Percentiles rank a stretch among this genome's conserved stretches.
phyloP scores from a whole-genome alignment of 495 filamentous ascomycete genomes.

The Sabuloglossum arenarium region DNA sequence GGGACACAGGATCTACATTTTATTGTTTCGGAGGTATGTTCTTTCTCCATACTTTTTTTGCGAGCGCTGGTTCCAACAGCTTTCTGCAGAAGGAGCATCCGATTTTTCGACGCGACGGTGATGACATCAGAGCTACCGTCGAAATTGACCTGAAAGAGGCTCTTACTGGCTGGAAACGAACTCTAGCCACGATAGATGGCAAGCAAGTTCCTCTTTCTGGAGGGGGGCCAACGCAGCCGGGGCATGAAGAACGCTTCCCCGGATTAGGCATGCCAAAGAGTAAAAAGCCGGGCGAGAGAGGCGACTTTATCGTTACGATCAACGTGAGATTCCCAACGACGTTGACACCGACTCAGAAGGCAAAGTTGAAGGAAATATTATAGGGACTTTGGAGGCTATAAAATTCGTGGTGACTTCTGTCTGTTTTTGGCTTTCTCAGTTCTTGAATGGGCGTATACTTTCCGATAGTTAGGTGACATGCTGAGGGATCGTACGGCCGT shows the following conservation, averaged over 20 bases:
- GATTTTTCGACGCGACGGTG: conserved; percentile 62
- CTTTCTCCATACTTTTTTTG: conserved; percentile 21
- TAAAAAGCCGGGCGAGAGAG: conserved; percentile 65
- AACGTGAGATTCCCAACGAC: conserved; percentile 76
- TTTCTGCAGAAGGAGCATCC: conserved; percentile 55
- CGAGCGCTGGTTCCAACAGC: conserved; percentile 34
- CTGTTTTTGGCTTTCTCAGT: neutral
- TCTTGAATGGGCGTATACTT: neutral
- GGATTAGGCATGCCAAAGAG: conserved; percentile 76
- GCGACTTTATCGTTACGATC: conserved; percentile 74
- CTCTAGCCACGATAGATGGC: conserved; percentile 82
- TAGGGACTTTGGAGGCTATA: conserved; percentile 4
- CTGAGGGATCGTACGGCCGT: neutral
- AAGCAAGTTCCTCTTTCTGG: conserved; percentile 58
- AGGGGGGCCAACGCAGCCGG: conserved; percentile 66
- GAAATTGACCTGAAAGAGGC: conserved; percentile 85
- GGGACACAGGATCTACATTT: conserved; percentile 94
- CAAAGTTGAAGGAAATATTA: conserved; percentile 55
- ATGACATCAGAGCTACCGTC: conserved; percentile 58
- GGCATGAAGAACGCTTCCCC: conserved; percentile 61
- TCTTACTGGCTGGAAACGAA: conserved; percentile 83
- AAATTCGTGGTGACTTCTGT: neutral
- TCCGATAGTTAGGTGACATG: neutral
- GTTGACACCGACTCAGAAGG: conserved; percentile 57
- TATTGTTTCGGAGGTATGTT: conserved; percentile 74